phyloP scores from a whole-genome alignment of 805 yeast species.

The Monosporozyma aquatica region DNA sequence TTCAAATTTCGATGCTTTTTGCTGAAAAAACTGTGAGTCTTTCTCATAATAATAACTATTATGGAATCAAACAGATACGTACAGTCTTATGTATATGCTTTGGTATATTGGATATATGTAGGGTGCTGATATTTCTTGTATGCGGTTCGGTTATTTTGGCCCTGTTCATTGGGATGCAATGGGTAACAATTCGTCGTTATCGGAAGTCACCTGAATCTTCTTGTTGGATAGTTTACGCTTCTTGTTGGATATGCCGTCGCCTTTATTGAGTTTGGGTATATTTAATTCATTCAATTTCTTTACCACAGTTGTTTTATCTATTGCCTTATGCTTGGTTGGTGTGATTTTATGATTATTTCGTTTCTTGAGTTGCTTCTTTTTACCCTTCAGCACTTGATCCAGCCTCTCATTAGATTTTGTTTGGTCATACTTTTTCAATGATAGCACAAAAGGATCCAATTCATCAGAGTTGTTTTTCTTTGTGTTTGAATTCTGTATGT shows the following conservation, averaged over 20 bases:
- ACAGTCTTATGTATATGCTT: too few relatives aligned
- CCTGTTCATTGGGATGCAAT: not conserved
- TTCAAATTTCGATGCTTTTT: too few relatives aligned
- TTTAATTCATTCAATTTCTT: not conserved
- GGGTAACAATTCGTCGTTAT: not conserved
- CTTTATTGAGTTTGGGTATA: not conserved
- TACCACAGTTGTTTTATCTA: too few relatives aligned
- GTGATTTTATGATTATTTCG: not conserved
- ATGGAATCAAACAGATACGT: too few relatives aligned
- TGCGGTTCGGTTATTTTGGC: not conserved
- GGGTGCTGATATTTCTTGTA: too few relatives aligned
- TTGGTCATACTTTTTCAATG: not conserved
- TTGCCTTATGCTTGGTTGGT: not conserved
- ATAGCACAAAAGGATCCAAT: slow-evolving; percentile 5
- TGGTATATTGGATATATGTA: too few relatives aligned
- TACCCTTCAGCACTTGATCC: not conserved
- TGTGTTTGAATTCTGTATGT: too few relatives aligned
- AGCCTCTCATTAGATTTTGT: not conserved
- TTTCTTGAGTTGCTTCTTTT: not conserved
- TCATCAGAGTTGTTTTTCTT: too few relatives aligned
- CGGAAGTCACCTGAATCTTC: slow-evolving; percentile 4
- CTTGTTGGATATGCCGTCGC: slow-evolving; percentile 2
- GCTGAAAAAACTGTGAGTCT: too few relatives aligned
- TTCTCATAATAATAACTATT: too few relatives aligned
- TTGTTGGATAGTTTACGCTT: slow-evolving; percentile 10